Evolutionary conservation across 2,329 filamentous ascomycete genomes (phyloP).

Genomic region (Thelonectria rubi): DNA sequence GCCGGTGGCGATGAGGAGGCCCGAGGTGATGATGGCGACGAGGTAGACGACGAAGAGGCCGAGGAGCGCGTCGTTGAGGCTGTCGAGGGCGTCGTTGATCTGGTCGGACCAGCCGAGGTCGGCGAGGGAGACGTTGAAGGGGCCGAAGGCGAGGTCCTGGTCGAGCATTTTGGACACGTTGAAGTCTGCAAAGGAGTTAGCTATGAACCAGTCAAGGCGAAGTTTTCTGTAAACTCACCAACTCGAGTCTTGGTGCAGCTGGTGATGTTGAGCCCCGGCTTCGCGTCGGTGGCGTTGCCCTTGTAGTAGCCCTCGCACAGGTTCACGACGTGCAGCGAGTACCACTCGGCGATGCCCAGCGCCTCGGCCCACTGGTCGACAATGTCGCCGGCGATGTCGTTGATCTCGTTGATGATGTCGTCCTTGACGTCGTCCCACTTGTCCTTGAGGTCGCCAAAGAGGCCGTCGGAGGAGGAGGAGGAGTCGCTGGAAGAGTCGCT

Average conservation of each 20-base stretch:
- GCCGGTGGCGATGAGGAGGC: slow-evolving; percentile 54
- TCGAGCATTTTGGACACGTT: slow-evolving; percentile 60
- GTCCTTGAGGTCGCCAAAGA: slow-evolving; percentile 44
- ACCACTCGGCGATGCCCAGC: slow-evolving; percentile 61
- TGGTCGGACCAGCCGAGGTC: slow-evolving; percentile 56
- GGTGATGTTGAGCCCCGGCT: slow-evolving; percentile 53
- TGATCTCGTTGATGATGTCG: slow-evolving; percentile 50
- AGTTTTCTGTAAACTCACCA: slow-evolving; percentile 48
- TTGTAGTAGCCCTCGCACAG: slow-evolving; percentile 57
- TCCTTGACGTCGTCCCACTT: slow-evolving; percentile 46
- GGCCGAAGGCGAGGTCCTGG: slow-evolving; percentile 56
- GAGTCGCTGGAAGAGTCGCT: slow-evolving; percentile 37
- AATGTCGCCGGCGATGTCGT: slow-evolving; percentile 51
- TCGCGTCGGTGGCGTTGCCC: slow-evolving; percentile 52
- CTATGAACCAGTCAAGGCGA: too few relatives aligned
- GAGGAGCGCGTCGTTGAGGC: slow-evolving; percentile 60
- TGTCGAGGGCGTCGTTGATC: slow-evolving; percentile 58
- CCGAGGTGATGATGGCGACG: slow-evolving; percentile 53
- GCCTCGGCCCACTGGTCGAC: slow-evolving; percentile 52
- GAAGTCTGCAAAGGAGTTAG: slow-evolving; percentile 46
- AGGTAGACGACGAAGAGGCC: slow-evolving; percentile 60
- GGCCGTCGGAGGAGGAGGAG: slow-evolving; percentile 38
- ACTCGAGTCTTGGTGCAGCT: slow-evolving; percentile 55
- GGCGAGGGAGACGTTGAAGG: slow-evolving; percentile 54
- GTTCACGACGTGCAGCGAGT: slow-evolving; percentile 60